Evolutionary conservation across 2,329 filamentous ascomycete species (phyloP).

Genomic region (Colletotrichum sp.): DNA sequence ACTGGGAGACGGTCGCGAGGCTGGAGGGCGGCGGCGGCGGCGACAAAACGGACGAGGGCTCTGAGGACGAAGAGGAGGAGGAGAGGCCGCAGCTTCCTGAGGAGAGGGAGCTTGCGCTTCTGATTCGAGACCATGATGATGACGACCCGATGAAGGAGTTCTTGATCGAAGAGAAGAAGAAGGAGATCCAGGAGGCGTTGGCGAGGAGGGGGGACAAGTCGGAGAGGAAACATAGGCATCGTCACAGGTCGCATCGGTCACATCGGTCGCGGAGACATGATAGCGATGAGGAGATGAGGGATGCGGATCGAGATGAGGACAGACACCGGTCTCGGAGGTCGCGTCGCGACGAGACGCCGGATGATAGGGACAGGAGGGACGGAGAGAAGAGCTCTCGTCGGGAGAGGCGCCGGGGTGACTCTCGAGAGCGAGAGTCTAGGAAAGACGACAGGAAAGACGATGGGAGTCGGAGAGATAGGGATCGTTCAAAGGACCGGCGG

Average conservation of each 20-base stretch:
- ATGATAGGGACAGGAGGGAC: constrained; percentile 27
- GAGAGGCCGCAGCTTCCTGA: constrained; percentile 75
- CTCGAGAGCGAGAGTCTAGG: constrained; percentile 33
- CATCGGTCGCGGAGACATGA: constrained; percentile 44
- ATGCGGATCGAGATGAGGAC: constrained; percentile 33
- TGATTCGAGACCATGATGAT: constrained; percentile 85
- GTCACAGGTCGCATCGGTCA: constrained; percentile 51
- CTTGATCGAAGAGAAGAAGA: constrained; percentile 88
- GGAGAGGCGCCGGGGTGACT: constrained; percentile 29
- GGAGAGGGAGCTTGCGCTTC: constrained; percentile 76
- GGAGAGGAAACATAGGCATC: constrained; percentile 53
- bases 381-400: constrained; percentile 27
- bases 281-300: constrained; percentile 29
- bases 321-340: constrained; percentile 34
- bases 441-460: constrained; percentile 21
- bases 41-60: constrained; percentile 52
- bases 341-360: constrained; percentile 40
- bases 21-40: constrained; percentile 53
- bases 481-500: constrained; percentile 24
- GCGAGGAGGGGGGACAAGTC: constrained; percentile 52
- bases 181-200: constrained; percentile 78
- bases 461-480: constrained; percentile 27
- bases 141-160: constrained; percentile 98
- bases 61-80: constrained; percentile 45
- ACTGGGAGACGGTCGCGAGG: constrained; percentile 64